Evolutionary conservation across 352 stramenopile genomes (phyloP).

Genomic region (Thalassiosira sp.): DNA sequence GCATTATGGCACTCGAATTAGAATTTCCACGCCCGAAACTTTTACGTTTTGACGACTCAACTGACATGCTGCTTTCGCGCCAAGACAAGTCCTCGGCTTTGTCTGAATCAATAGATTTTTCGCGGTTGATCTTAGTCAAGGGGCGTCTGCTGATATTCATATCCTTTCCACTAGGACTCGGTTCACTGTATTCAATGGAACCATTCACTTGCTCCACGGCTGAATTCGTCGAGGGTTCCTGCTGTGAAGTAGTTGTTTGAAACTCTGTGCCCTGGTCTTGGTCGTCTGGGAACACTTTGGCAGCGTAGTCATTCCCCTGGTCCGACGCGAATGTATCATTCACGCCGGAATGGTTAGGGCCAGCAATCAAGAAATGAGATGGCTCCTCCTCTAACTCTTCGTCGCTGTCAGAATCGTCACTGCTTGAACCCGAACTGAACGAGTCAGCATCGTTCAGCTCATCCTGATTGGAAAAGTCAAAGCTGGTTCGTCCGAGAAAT

Average conservation of each 20-base stretch:
- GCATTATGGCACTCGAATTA: neutral
- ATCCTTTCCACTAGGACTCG: neutral
- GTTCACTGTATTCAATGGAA: neutral
- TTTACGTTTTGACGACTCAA: neutral
- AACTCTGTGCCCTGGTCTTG: neutral
- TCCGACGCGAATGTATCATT: neutral
- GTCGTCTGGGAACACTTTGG: constrained; percentile 9
- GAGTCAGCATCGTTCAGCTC: constrained; percentile 11
- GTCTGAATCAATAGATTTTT: constrained; percentile 1
- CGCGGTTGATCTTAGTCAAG: neutral
- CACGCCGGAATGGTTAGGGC: constrained; percentile 21
- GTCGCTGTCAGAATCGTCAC: constrained; percentile 43
- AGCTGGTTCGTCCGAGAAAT: too few species aligned
- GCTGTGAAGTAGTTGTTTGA: neutral
- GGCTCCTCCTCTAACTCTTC: constrained; percentile 26
- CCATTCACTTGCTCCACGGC: neutral
- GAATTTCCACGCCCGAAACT: neutral
- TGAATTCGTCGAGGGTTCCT: neutral
- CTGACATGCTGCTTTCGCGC: neutral
- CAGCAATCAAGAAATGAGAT: constrained; percentile 28
- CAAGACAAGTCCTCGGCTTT: constrained; percentile 2
- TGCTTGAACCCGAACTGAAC: constrained; percentile 44
- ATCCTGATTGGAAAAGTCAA: constrained; percentile 22
- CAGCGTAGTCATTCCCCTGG: neutral
- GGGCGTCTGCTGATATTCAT: neutral